Evolutionary conservation across 768 basidiomycete genomes (phyloP).

Genomic region (Omphalotus guepiniiformis): DNA sequence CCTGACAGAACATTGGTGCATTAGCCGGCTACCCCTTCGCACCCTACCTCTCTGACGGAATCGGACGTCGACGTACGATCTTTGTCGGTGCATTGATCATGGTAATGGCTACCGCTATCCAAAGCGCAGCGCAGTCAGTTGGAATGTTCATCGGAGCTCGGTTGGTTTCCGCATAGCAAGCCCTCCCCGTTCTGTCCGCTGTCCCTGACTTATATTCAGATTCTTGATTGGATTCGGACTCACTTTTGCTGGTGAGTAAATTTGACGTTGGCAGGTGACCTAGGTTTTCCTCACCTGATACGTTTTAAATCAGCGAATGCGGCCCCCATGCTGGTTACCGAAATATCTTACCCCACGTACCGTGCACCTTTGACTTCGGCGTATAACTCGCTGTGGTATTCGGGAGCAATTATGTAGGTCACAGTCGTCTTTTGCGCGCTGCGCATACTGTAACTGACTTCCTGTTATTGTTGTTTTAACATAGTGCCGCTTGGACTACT

Average conservation of each 20-base stretch:
- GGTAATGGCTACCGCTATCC: slow-evolving; percentile 62
- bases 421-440: slow-evolving; percentile 5
- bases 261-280: slow-evolving; percentile 13
- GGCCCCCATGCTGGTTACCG: slow-evolving; percentile 81
- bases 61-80: slow-evolving; percentile 64
- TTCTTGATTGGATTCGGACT: slow-evolving; percentile 77
- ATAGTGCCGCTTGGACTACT: slow-evolving; percentile 77
- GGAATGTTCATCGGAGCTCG: slow-evolving; percentile 82
- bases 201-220: slow-evolving; percentile 23
- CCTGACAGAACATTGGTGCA: slow-evolving; percentile 67
- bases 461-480: not conserved
- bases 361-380: slow-evolving; percentile 74
- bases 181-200: slow-evolving; percentile 6
- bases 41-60: slow-evolving; percentile 66
- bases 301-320: slow-evolving; percentile 45
- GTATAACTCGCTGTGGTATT: slow-evolving; percentile 86
- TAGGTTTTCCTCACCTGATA: slow-evolving; percentile 11
- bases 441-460: not conserved
- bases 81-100: slow-evolving; percentile 71
- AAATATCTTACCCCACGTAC: slow-evolving; percentile 81
- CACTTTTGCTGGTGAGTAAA: slow-evolving; percentile 64
- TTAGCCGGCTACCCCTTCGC: slow-evolving; percentile 67
- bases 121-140: slow-evolving; percentile 67
- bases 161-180: too few relatives aligned
- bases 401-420: slow-evolving; percentile 70